A percentile compares a stretch with the other conserved stretches of the same genome.
These are phyloP conservation scores for Climacium dendroides DNA, from an alignment of 225 moss, liverwort and hornwort species.

Conservation along the genomic window DNA sequence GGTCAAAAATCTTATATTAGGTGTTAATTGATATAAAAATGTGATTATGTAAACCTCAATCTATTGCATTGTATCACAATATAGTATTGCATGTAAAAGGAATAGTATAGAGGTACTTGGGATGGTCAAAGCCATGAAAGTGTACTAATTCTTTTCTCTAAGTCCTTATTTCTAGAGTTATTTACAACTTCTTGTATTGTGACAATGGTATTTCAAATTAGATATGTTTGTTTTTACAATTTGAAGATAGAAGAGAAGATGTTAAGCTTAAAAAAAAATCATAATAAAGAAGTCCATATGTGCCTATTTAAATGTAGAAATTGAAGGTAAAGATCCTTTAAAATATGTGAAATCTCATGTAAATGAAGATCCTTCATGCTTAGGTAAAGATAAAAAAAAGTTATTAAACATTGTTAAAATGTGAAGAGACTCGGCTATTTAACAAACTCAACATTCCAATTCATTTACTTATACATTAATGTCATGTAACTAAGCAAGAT, in stretches of 20 bases:
- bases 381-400: accelerated
- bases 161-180: not conserved
- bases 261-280: not conserved
- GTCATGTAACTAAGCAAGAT: not conserved
- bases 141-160: not conserved
- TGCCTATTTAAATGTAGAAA: not conserved
- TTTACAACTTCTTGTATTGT: not conserved
- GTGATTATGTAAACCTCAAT: no score
- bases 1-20: no score
- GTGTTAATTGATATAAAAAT: no score
- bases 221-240: not conserved
- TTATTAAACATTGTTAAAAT: not conserved
- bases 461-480: not conserved
- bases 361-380: accelerated
- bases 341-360: accelerated
- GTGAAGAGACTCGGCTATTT: not conserved
- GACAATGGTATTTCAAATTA: not conserved
- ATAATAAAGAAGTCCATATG: accelerated
- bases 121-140: not conserved
- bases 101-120: no score
- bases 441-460: not conserved
- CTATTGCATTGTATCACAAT: no score
- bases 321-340: no score
- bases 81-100: no score
- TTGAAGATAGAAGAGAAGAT: no score